Conservation (phyloP, 139 green algal genomes). For the Auxenochlorella protothecoides region DNA sequence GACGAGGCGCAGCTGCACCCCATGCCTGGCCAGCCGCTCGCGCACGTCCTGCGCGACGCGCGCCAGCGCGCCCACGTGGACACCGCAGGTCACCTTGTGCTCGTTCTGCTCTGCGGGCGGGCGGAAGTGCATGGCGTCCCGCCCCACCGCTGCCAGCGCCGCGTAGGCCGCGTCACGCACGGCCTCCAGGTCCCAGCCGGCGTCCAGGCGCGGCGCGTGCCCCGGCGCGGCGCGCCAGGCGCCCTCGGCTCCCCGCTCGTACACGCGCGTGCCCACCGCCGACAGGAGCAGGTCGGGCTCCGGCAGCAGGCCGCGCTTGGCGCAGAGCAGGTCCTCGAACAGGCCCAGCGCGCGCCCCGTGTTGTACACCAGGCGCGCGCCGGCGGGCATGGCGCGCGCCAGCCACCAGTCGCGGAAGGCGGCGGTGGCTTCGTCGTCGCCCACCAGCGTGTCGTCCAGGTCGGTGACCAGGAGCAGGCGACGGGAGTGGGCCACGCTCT, state of each 20-base stretch:
- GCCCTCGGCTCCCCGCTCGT: conserved; percentile 2
- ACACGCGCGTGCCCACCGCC: conserved; percentile 72
- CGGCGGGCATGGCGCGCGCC: conserved; percentile 11
- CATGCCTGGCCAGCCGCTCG: not conserved
- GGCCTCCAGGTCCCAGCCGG: conserved; percentile 50
- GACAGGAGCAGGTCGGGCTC: conserved; percentile 67
- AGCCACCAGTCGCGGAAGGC: conserved; percentile 39
- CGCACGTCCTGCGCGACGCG: conserved; percentile 8
- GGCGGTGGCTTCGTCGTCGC: conserved; percentile 52
- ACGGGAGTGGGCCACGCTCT: not conserved
- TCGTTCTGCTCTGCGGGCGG: conserved; percentile 63
- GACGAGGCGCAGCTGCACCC: conserved; percentile 25
- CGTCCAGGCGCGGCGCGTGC: conserved; percentile 43
- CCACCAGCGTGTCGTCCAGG: conserved; percentile 57
- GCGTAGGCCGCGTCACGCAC: conserved; percentile 56
- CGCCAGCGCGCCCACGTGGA: conserved; percentile 15
- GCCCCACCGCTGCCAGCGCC: conserved; percentile 46
- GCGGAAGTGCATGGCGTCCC: conserved; percentile 70
- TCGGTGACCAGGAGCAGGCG: conserved; percentile 29
- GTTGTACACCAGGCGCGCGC: conserved; percentile 32
- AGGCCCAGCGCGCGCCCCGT: conserved; percentile 43
- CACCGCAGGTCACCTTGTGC: conserved; percentile 53
- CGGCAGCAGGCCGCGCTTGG: conserved; percentile 51
- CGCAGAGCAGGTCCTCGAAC: conserved; percentile 35
- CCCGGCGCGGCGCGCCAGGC: conserved; percentile 47